phyloP scores from a whole-genome alignment of 2,329 filamentous ascomycete species.

The Cercospora sp. region DNA sequence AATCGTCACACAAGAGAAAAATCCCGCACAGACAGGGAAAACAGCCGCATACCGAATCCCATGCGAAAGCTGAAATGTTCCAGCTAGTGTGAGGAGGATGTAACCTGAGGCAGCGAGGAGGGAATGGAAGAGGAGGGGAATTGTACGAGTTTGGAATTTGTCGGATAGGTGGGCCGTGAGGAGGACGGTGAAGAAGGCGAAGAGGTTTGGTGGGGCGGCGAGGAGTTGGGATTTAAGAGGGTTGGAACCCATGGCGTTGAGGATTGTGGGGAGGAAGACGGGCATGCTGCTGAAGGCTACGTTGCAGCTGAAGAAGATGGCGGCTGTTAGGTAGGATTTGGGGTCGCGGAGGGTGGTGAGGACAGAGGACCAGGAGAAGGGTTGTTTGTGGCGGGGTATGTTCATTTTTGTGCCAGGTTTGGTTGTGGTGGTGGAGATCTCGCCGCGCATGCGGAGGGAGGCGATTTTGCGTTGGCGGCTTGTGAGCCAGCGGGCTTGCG shows the following conservation, averaged over 20 bases:
- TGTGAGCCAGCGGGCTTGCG: conserved; percentile 46
- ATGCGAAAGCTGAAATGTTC: conserved; percentile 33
- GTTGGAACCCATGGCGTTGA: conserved; percentile 66
- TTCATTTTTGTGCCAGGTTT: conserved; percentile 8
- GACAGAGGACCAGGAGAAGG: conserved; percentile 55
- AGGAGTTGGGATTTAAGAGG: conserved; percentile 71
- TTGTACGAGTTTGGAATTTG: conserved; percentile 59
- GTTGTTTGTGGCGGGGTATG: conserved; percentile 30
- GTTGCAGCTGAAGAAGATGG: conserved; percentile 85
- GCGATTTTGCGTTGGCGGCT: conserved; percentile 62
- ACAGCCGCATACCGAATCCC: conserved; percentile 68
- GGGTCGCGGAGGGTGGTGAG: conserved; percentile 63
- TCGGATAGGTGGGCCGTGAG: conserved; percentile 73
- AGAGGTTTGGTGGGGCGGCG: conserved; percentile 76
- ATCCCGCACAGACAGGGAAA: conserved; percentile 75
- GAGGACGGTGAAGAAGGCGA: conserved; percentile 71
- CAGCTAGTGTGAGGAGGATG: conserved; percentile 49
- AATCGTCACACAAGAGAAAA: conserved; percentile 80
- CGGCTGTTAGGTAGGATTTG: conserved; percentile 71
- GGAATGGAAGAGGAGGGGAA: conserved; percentile 68
- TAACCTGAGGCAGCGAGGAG: conserved; percentile 60
- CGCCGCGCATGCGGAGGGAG: conserved; percentile 62
- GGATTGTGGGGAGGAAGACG: conserved; percentile 73
- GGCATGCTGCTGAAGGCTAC: conserved; percentile 86
- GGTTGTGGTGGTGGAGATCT: conserved; percentile 26